Conservation (phyloP, 2,329 filamentous ascomycete genomes). For the Boeremia lycopersici region DNA sequence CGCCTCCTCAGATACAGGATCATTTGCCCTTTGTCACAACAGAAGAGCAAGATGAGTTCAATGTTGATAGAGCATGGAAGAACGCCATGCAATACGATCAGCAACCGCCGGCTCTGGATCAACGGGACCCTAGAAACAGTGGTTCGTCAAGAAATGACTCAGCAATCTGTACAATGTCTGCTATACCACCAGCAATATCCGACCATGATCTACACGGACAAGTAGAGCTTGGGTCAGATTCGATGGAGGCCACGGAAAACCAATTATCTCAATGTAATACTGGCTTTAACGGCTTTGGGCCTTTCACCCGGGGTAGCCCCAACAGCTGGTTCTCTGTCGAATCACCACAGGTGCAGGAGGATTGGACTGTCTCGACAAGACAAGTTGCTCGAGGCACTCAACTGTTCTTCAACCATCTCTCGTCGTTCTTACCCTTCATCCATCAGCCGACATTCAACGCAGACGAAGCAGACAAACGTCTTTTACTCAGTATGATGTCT, state of each 20-base stretch:
- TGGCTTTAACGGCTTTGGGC: slow-evolving; percentile 1
- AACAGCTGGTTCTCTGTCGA: slow-evolving; percentile 11
- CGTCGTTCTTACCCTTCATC: slow-evolving; percentile 19
- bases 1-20: neutral
- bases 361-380: slow-evolving; percentile 16
- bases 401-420: slow-evolving; percentile 21
- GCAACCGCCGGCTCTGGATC: neutral
- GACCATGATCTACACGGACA: neutral
- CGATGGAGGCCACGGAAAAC: neutral
- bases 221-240: neutral
- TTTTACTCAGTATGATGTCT: slow-evolving; percentile 24
- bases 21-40: neutral
- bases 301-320: slow-evolving; percentile 18
- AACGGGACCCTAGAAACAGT: too few relatives aligned
- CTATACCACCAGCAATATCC: neutral
- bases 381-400: slow-evolving; percentile 18
- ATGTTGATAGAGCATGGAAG: slow-evolving; percentile 1
- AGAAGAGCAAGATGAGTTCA: slow-evolving; percentile 1
- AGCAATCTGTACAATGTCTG: neutral
- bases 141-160: neutral
- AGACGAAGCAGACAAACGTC: slow-evolving; percentile 1
- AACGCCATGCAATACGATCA: neutral
- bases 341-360: slow-evolving; percentile 7
- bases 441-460: slow-evolving; percentile 23
- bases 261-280: neutral